Percentiles rank a stretch among this genome's conserved stretches.
phyloP scores from a whole-genome alignment of 2,329 filamentous ascomycete genomes.

The Kalaharituber pfeilii region DNA sequence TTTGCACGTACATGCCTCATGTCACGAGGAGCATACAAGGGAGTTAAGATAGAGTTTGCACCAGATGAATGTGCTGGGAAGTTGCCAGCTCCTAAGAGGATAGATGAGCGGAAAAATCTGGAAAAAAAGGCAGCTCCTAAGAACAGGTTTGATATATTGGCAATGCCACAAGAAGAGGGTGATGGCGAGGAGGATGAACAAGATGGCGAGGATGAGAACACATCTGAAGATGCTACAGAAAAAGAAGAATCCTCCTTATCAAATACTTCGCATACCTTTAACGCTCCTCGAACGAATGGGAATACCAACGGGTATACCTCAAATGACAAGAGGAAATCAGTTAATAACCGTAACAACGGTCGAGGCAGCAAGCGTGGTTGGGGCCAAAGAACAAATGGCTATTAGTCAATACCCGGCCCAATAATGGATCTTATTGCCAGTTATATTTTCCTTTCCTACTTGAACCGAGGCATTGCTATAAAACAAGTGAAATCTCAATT shows the following conservation, averaged over 20 bases:
- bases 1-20: slow-evolving; percentile 17
- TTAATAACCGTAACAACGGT: background rate
- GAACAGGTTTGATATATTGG: slow-evolving; percentile 6
- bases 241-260: background rate
- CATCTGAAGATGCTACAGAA: slow-evolving; percentile 5
- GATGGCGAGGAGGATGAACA: slow-evolving; percentile 3
- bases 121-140: background rate
- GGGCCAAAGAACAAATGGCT: too few relatives aligned
- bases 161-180: background rate
- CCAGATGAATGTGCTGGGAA: slow-evolving; percentile 12
- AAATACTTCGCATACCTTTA: background rate
- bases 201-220: background rate
- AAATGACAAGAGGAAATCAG: background rate
- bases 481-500: too few relatives aligned
- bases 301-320: slow-evolving; percentile 5
- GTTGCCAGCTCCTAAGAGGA: slow-evolving; percentile 6
- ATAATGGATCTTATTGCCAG: too few relatives aligned
- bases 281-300: background rate
- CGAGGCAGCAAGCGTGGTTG: background rate
- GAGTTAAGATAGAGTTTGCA: slow-evolving; percentile 16
- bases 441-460: too few relatives aligned
- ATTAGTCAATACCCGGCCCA: too few relatives aligned
- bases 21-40: slow-evolving; percentile 15
- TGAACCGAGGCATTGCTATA: too few relatives aligned
- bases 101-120: background rate